These are phyloP conservation scores for Cutaneotrichosporon arboriforme DNA, from an alignment of 1,284 basidiomycete species.

Conservation along the genomic window DNA sequence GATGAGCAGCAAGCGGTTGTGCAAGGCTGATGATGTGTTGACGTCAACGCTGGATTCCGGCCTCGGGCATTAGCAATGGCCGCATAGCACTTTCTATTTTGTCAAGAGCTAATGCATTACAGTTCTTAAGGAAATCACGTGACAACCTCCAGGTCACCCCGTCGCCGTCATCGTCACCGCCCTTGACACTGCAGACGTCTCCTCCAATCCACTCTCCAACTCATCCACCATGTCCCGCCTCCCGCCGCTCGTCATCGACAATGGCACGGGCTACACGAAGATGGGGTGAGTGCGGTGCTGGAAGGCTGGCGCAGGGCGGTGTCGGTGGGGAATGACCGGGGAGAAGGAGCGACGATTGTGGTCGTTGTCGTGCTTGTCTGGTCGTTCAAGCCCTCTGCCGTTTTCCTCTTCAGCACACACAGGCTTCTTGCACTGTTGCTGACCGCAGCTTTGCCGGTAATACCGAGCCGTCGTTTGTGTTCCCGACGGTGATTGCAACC, in stretches of 20 bases:
- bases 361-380: not conserved
- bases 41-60: too few species aligned
- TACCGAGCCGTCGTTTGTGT: conserved; percentile 96
- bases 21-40: not conserved
- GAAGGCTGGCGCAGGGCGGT: not conserved
- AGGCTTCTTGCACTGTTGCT: conserved; percentile 5
- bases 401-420: too few species aligned
- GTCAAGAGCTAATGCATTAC: not conserved
- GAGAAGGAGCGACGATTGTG: not conserved
- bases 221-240: conserved; percentile 62
- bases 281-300: conserved; percentile 64
- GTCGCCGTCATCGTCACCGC: not conserved
- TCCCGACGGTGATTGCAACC: conserved; percentile 92
- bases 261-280: conserved; percentile 97
- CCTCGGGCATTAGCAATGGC: not conserved
- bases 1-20: too few species aligned
- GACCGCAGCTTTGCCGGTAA: conserved; percentile 85
- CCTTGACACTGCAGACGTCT: not conserved
- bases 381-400: not conserved
- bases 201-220: conserved; percentile 6
- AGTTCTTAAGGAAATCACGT: not conserved
- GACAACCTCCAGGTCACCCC: not conserved
- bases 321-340: too few species aligned
- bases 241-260: conserved; percentile 90
- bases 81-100: not conserved